phyloP scores from a whole-genome alignment of 345 rosid species.

The Camelina laxa region DNA sequence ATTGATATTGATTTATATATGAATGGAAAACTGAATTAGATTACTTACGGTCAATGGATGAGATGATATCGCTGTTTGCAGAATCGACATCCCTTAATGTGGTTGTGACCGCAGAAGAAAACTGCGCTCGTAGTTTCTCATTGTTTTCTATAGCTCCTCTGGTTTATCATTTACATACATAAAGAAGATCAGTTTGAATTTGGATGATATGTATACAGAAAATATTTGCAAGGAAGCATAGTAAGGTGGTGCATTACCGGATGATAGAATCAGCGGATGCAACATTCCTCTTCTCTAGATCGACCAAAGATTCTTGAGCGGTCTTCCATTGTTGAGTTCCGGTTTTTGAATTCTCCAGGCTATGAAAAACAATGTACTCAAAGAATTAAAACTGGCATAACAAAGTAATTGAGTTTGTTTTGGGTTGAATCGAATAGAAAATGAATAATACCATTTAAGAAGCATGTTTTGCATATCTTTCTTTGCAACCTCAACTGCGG shows the following conservation, averaged over 20 bases:
- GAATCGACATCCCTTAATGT: conserved; percentile 60
- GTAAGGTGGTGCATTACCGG: conserved; percentile 56
- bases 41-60: conserved; percentile 78
- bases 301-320: conserved; percentile 81
- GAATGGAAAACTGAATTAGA: neutral
- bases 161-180: conserved; percentile 20
- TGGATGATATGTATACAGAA: neutral
- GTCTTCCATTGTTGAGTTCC: conserved; percentile 82
- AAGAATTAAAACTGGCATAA: neutral
- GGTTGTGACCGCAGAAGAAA: conserved; percentile 72
- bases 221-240: neutral
- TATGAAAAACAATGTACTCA: neutral
- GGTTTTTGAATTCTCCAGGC: conserved; percentile 64
- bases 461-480: conserved; percentile 70
- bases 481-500: conserved; percentile 77
- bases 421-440: neutral
- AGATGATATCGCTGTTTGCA: conserved; percentile 59
- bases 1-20: neutral
- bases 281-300: conserved; percentile 71
- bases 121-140: conserved; percentile 58
- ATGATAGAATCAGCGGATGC: conserved; percentile 76
- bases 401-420: neutral
- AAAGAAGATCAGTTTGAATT: neutral
- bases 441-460: conserved; percentile 69
- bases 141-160: conserved; percentile 80